These are phyloP conservation scores for Psophocarpus tetragonolobus DNA, from an alignment of 306 rosid species.

Conservation along the genomic window DNA sequence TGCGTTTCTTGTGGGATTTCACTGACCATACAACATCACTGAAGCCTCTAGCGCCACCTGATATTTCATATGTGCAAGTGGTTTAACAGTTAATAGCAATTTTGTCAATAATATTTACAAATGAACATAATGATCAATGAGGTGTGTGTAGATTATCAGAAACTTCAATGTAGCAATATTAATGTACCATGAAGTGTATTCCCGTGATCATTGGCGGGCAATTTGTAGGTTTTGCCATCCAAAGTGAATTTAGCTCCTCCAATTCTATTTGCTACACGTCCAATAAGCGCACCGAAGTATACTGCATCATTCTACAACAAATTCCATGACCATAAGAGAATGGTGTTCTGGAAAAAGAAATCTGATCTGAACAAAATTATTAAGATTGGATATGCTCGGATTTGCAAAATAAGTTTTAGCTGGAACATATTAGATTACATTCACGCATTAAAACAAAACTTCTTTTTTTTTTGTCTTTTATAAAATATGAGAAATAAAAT, in stretches of 20 bases:
- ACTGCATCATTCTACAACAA: conserved; percentile 38
- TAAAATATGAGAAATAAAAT: too few species aligned
- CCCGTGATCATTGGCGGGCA: conserved; percentile 47
- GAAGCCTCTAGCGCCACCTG: conserved; percentile 68
- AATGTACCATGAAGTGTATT: conserved; percentile 45
- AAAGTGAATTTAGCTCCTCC: conserved; percentile 44
- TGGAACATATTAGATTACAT: too few species aligned
- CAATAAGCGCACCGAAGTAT: conserved; percentile 45
- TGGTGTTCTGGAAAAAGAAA: too few species aligned
- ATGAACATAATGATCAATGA: neutral
- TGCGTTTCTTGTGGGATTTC: conserved; percentile 33
- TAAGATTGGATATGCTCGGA: too few species aligned
- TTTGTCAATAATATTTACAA: neutral
- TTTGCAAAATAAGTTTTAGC: too few species aligned
- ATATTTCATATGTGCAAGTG: neutral
- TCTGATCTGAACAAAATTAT: too few species aligned
- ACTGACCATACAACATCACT: conserved; percentile 63
- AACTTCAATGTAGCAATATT: neutral
- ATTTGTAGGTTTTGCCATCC: conserved; percentile 41
- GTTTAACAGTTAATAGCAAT: neutral
- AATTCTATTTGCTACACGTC: conserved; percentile 55
- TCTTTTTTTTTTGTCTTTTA: too few species aligned
- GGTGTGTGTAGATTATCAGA: neutral
- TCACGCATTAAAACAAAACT: too few species aligned
- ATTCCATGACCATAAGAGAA: neutral